These are phyloP conservation scores for Leccinellum luteum DNA, from an alignment of 768 basidiomycete genomes.

Conservation along the genomic window DNA sequence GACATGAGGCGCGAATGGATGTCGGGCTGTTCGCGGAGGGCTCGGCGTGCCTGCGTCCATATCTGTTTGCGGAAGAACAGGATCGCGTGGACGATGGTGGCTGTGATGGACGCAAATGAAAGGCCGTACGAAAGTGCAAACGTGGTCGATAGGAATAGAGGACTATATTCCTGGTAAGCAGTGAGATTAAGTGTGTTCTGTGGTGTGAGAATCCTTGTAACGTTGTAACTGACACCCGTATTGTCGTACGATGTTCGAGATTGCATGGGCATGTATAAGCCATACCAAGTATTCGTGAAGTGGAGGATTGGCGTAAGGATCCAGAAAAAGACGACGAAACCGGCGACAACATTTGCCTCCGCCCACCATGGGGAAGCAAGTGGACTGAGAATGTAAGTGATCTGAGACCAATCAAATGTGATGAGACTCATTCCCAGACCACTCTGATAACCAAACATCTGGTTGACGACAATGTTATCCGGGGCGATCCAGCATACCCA, in stretches of 20 bases:
- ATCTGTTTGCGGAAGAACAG: constrained; percentile 60
- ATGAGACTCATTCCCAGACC: constrained; percentile 69
- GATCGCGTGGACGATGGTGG: constrained; percentile 41
- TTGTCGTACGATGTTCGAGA: constrained; percentile 44
- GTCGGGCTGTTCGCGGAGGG: constrained; percentile 55
- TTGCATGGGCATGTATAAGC: constrained; percentile 38
- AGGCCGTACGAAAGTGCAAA: constrained; percentile 53
- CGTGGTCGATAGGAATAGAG: constrained; percentile 45
- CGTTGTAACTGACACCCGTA: constrained; percentile 40
- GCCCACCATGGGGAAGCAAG: constrained; percentile 37
- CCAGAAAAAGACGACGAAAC: constrained; percentile 38
- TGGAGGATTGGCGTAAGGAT: constrained; percentile 27
- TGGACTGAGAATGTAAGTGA: constrained; percentile 53
- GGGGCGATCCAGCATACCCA: constrained; percentile 71
- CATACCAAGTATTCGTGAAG: constrained; percentile 39
- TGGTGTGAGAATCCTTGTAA: constrained; percentile 37
- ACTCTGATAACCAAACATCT: constrained; percentile 64
- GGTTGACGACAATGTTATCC: constrained; percentile 65
- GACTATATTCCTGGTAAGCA: constrained; percentile 37
- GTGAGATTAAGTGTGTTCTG: constrained; percentile 31
- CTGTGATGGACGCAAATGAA: constrained; percentile 43
- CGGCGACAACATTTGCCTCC: constrained; percentile 38
- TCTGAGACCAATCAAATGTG: constrained; percentile 82
- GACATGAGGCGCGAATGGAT: constrained; percentile 61
- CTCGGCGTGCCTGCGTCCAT: constrained; percentile 46